A percentile compares a stretch with the other conserved stretches of the same genome.
Conservation (phyloP, 2,329 filamentous ascomycete genomes). For the Cytospora paraplurivora region DNA sequence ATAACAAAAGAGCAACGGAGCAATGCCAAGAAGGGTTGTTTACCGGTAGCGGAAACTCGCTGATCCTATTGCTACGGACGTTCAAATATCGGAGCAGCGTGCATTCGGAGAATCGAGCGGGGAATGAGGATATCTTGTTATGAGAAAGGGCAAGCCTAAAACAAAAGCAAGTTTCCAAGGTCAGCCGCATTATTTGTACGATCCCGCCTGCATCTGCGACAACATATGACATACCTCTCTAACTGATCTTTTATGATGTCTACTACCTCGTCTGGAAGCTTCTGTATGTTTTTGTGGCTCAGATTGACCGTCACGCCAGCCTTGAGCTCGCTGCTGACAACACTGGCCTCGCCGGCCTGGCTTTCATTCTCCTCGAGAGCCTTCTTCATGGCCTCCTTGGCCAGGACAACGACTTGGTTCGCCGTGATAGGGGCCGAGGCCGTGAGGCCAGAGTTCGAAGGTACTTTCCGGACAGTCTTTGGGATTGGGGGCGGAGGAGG, state of each 20-base stretch:
- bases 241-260: constrained; percentile 74
- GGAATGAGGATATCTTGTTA: constrained; percentile 72
- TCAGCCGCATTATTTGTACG: constrained; percentile 29
- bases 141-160: constrained; percentile 77
- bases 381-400: constrained; percentile 66
- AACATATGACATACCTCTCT: constrained; percentile 58
- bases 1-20: constrained; percentile 19
- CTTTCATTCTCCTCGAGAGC: constrained; percentile 67
- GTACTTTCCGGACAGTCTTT: constrained; percentile 47
- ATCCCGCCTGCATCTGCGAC: constrained; percentile 15
- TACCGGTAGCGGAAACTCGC: constrained; percentile 61
- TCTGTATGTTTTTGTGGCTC: constrained; percentile 72
- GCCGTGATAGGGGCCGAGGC: constrained; percentile 57
- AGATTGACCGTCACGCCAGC: constrained; percentile 78
- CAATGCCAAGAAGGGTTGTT: constrained; percentile 30
- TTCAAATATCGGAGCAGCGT: constrained; percentile 79
- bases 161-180: constrained; percentile 24
- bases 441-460: constrained; percentile 51
- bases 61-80: constrained; percentile 74
- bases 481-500: constrained; percentile 51
- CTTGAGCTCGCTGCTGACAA: constrained; percentile 62
- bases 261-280: constrained; percentile 72
- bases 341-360: constrained; percentile 62
- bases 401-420: constrained; percentile 65
- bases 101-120: constrained; percentile 72